A percentile compares a stretch with the other conserved stretches of the same genome.
These are phyloP conservation scores for Thalassiosira livingstoniorum DNA, from an alignment of 352 stramenopile genomes.

Conservation along the genomic window DNA sequence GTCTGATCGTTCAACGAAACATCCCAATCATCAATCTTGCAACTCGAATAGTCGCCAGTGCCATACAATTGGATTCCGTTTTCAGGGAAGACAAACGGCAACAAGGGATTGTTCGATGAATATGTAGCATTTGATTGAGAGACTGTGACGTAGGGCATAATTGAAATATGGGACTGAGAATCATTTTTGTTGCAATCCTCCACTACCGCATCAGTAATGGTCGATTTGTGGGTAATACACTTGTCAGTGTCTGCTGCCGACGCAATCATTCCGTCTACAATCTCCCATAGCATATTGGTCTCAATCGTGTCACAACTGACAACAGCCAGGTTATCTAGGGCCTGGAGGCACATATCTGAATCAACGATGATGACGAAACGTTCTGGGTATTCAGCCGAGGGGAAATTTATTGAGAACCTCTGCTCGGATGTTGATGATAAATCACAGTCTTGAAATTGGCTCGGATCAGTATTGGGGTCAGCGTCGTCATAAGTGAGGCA, in stretches of 20 bases:
- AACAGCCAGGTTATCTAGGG: not conserved
- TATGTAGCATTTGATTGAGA: not conserved
- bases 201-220: not conserved
- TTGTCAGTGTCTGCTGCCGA: not conserved
- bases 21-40: not conserved
- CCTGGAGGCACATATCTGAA: not conserved
- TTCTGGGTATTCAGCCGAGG: not conserved
- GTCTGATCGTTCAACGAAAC: not conserved
- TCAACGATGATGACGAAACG: not conserved
- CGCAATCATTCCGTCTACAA: not conserved
- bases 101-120: not conserved
- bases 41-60: not conserved
- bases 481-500: not conserved
- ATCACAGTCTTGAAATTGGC: not conserved
- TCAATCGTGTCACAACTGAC: not conserved
- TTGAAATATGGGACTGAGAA: not conserved
- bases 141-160: not conserved
- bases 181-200: not conserved
- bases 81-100: not conserved
- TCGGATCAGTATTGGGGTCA: too few relatives aligned
- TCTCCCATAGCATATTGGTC: too few relatives aligned
- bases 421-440: not conserved
- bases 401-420: not conserved
- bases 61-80: not conserved
- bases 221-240: not conserved